A percentile compares a stretch with the other conserved stretches of the same genome.
phyloP scores from a whole-genome alignment of 176 grass and related monocot species.

The Sorghum bicolor region DNA sequence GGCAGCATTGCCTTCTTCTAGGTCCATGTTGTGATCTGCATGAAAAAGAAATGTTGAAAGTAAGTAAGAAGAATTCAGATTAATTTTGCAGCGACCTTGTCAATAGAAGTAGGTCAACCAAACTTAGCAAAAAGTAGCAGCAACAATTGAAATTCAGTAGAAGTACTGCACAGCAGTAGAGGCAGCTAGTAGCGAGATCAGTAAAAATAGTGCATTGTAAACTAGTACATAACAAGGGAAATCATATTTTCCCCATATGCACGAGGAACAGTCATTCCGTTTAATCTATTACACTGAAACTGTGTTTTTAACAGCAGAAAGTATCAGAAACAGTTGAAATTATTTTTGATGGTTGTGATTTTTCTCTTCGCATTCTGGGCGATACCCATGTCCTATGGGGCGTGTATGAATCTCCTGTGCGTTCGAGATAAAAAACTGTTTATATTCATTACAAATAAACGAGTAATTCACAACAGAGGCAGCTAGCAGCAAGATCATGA shows the following conservation, averaged over 20 bases:
- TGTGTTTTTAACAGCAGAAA: background rate
- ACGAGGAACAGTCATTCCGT: background rate
- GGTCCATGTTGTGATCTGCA: conserved; percentile 48
- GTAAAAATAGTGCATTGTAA: conserved; percentile 1
- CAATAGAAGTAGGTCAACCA: conserved; percentile 16
- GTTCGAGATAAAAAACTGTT: background rate
- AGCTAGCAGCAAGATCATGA: background rate
- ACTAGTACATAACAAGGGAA: conserved; percentile 4
- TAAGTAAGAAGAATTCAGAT: conserved; percentile 14
- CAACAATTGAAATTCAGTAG: background rate
- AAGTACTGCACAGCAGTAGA: conserved; percentile 8
- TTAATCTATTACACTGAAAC: background rate
- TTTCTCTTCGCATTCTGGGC: no score
- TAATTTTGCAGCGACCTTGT: background rate
- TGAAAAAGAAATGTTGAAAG: background rate
- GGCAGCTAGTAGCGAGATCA: background rate
- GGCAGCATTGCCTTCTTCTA: conserved; percentile 19
- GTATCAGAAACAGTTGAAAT: background rate
- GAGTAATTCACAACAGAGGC: background rate
- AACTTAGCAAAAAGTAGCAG: background rate
- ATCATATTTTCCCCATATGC: background rate
- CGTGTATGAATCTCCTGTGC: background rate
- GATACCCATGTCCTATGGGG: no score
- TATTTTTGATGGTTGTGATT: background rate
- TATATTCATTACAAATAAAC: background rate